Evolutionary conservation across 805 yeast species (phyloP), one percentile per base, ranked within the genome.

Genomic region (Saccharomycopsis javanensis): DNA sequence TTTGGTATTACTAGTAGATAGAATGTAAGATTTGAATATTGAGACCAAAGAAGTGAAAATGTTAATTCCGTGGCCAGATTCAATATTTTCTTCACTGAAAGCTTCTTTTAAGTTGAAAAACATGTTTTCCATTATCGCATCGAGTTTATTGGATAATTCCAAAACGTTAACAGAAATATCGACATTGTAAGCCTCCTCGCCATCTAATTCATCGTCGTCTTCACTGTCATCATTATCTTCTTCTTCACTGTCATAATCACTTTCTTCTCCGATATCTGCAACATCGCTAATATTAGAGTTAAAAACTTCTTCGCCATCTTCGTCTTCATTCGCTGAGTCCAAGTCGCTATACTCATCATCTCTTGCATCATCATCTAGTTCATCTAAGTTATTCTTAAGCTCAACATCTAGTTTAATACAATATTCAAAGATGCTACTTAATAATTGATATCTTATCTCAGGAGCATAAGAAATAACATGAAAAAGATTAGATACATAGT

Each of bases 1-100:
- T 65, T 88, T 82, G 11, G 98, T 92, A 68, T 86, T 85, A 69
- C 91, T 96, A 1, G 99, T 94, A 25, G 97, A 95, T 60, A 92
- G 73, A 42, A 94, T 79, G 64, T 88, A 94, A 1, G 89, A 78
- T 65, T 82, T 83, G 76, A 92, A 92, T 27, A 88, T 73, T 1
- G 91, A 80, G 0, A 86, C 79, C 57, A 94, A 73, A 1, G 88
- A 84, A 63, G 84, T 85, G 72, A 84, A 92, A 15, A 88, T 72
- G 13, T 76, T 70, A 6, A 88, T 79, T 1, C 90, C 88, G 57
- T 79, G 81, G 13, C 87, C 90, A 25, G 77, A 71, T 55, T 77
- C 77, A 31, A 85, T 65, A 48, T 76, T 75, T 30, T 79, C 80
- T 1, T 71, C 66, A 10, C 79, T 76, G 65, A 85, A 79, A 6